Conservation (phyloP, 352 stramenopile species). For the Hyphochytrium catenoides region DNA sequence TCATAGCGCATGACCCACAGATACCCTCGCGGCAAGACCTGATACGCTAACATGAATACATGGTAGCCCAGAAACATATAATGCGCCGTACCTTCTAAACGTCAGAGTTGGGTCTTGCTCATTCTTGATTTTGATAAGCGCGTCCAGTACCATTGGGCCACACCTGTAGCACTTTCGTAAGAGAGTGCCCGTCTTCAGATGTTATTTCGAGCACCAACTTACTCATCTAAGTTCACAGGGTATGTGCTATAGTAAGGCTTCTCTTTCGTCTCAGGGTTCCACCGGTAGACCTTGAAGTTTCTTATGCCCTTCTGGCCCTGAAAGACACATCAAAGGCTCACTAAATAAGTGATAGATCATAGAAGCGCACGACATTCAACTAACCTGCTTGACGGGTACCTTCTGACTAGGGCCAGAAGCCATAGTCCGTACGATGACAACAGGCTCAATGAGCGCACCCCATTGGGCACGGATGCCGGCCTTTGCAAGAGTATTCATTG, state of each 20-base stretch:
- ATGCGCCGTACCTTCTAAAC: constrained; percentile 60
- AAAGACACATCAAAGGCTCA: too few species aligned
- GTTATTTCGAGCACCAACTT: constrained; percentile 10
- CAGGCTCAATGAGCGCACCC: too few species aligned
- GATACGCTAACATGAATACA: constrained; percentile 1
- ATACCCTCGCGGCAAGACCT: constrained; percentile 96
- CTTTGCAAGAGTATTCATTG: too few species aligned
- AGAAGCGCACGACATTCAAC: too few species aligned
- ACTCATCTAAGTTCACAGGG: constrained; percentile 91
- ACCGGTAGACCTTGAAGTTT: constrained; percentile 98
- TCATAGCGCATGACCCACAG: constrained; percentile 98
- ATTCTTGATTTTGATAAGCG: constrained; percentile 99
- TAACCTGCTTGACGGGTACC: too few species aligned
- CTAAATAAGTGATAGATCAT: too few species aligned
- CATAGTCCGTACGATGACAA: too few species aligned
- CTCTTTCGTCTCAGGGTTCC: constrained; percentile 80
- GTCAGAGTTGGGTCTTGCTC: constrained; percentile 95
- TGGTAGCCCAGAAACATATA: not conserved
- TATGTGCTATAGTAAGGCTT: constrained; percentile 89
- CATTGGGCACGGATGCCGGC: too few species aligned
- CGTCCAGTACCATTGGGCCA: constrained; percentile 96
- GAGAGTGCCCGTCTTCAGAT: not conserved
- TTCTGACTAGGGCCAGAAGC: too few species aligned
- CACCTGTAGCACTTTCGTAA: constrained; percentile 24
- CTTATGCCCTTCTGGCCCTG: constrained; percentile 64